Evolutionary conservation across 495 filamentous ascomycete genomes (phyloP).

Genomic region (Zalerion maritima): DNA sequence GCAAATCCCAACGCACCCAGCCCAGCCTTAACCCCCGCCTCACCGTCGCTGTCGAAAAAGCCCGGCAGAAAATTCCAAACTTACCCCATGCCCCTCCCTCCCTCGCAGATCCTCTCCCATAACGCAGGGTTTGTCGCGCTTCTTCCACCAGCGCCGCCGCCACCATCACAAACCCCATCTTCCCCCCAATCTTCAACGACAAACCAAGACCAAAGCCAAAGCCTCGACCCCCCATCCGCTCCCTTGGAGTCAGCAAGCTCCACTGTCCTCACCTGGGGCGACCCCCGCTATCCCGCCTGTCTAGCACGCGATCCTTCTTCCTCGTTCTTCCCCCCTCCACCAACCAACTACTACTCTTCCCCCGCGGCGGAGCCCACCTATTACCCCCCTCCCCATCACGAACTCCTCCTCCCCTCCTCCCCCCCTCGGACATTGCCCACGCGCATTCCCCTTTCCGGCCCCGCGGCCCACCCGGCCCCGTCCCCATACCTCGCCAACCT

Average conservation of each 20-base stretch:
- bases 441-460: constrained; percentile 11
- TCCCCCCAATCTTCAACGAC: no score
- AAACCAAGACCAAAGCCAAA: no score
- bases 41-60: no score
- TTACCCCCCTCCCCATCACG: constrained; percentile 25
- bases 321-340: neutral
- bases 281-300: constrained; percentile 35
- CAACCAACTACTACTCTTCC: constrained; percentile 7
- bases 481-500: constrained; percentile 36
- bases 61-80: constrained; percentile 4
- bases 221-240: no score
- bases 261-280: constrained; percentile 45
- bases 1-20: constrained; percentile 3
- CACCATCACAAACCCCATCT: no score
- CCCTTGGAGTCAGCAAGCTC: constrained; percentile 27
- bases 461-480: constrained; percentile 25
- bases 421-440: constrained; percentile 4
- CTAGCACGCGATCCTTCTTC: constrained; percentile 26
- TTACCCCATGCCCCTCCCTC: constrained; percentile 10
- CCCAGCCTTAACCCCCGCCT: no score
- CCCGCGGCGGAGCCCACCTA: constrained; percentile 27
- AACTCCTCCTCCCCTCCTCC: neutral
- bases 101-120: constrained; percentile 34
- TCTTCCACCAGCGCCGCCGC: no score
- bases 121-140: constrained; percentile 39